A percentile compares a stretch with the other conserved stretches of the same genome.
Conservation (phyloP, 148 eudicot genomes). For the Pharnaceum exiguum region DNA sequence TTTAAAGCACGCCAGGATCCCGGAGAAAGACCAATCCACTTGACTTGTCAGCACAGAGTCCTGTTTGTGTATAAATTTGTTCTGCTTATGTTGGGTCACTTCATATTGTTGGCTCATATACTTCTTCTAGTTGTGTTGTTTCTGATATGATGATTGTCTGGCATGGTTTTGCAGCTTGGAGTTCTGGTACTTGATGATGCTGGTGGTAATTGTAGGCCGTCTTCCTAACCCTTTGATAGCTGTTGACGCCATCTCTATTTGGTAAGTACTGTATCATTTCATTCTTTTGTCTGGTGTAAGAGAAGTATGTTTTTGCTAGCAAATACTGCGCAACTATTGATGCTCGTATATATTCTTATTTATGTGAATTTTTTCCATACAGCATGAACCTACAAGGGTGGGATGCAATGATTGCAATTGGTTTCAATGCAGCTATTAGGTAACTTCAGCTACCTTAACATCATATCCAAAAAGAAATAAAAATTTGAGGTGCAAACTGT, state of each 20-base stretch:
- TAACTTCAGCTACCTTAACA: constrained; percentile 10
- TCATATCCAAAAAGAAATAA: too few relatives aligned
- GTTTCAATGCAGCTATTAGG: constrained; percentile 90
- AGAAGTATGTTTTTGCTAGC: too few relatives aligned
- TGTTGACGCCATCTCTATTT: constrained; percentile 64
- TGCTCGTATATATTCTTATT: neutral
- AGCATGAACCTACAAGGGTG: constrained; percentile 87
- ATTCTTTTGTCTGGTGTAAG: neutral
- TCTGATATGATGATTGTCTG: constrained; percentile 1
- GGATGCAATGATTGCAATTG: constrained; percentile 82
- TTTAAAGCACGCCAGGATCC: too few relatives aligned
- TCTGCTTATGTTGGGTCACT: neutral
- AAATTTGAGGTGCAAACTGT: too few relatives aligned
- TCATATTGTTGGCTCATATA: neutral
- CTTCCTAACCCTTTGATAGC: constrained; percentile 56
- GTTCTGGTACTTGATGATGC: constrained; percentile 76
- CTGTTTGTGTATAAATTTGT: too few relatives aligned
- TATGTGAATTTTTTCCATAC: constrained; percentile 14
- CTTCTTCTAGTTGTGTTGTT: neutral
- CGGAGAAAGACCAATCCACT: too few relatives aligned
- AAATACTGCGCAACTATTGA: neutral
- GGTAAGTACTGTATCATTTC: constrained; percentile 4
- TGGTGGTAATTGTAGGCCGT: constrained; percentile 63
- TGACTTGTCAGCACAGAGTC: too few relatives aligned
- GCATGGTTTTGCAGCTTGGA: constrained; percentile 55